A percentile compares a stretch with the other conserved stretches of the same genome.
Evolutionary conservation across 352 stramenopile species (phyloP).

Genomic region (Globisporangium echinulatum): DNA sequence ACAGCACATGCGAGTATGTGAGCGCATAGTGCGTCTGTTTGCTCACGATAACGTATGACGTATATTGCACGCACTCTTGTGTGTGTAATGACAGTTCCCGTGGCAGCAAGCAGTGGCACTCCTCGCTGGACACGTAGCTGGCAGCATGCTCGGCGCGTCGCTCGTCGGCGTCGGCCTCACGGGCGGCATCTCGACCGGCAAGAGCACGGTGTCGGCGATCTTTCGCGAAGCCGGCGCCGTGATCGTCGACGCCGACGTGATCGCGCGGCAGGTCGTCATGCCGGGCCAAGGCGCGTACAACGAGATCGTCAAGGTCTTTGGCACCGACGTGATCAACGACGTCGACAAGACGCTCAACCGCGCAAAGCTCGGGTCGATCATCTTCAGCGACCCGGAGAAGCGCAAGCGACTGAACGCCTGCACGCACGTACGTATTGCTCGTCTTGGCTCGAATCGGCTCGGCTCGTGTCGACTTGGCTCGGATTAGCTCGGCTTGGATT

Average conservation of each 20-base stretch:
- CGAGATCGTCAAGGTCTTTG: slow-evolving; percentile 70
- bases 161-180: slow-evolving; percentile 75
- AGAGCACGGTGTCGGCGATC: slow-evolving; percentile 68
- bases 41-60: no score
- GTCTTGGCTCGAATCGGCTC: no score
- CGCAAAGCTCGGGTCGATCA: slow-evolving; percentile 76
- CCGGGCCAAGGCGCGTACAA: slow-evolving; percentile 67
- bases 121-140: slow-evolving; percentile 24
- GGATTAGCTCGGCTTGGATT: no score
- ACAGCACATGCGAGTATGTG: no score
- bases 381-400: slow-evolving; percentile 73
- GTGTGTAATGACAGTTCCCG: slow-evolving; percentile 24
- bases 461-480: no score
- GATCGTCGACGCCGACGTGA: slow-evolving; percentile 79
- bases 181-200: slow-evolving; percentile 79
- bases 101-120: slow-evolving; percentile 19
- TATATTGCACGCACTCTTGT: no score
- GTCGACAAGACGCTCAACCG: slow-evolving; percentile 76
- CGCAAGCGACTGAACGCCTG: slow-evolving; percentile 73
- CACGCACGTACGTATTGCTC: slow-evolving; percentile 37
- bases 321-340: slow-evolving; percentile 60
- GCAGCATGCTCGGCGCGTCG: slow-evolving; percentile 41
- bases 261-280: slow-evolving; percentile 74
- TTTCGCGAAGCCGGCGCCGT: slow-evolving; percentile 51
- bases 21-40: no score